phyloP scores from a whole-genome alignment of 2,329 filamentous ascomycete species.

The Phaeosphaeria sp. region DNA sequence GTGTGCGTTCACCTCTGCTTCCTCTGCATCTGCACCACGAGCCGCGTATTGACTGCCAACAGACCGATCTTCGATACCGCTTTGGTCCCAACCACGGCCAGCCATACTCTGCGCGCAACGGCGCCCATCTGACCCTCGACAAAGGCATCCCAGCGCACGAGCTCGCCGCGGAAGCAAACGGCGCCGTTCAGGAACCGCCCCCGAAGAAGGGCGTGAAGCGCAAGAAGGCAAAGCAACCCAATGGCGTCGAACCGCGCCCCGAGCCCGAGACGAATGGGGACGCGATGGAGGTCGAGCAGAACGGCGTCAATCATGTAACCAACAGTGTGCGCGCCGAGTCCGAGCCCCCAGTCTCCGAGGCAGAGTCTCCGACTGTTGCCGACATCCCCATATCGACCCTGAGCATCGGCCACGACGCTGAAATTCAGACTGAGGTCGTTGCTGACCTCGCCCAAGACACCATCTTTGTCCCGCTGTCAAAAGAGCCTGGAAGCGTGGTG shows the following conservation, averaged over 20 bases:
- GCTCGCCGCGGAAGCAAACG: slow-evolving; percentile 42
- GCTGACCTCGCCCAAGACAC: slow-evolving; percentile 39
- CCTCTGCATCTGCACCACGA: background rate
- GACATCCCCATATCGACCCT: slow-evolving; percentile 49
- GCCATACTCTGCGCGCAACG: slow-evolving; percentile 47
- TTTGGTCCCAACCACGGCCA: slow-evolving; percentile 50
- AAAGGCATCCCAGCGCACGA: slow-evolving; percentile 44
- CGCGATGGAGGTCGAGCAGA: slow-evolving; percentile 55
- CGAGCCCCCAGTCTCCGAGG: slow-evolving; percentile 44
- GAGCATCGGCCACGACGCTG: slow-evolving; percentile 46
- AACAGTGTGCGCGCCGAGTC: slow-evolving; percentile 44
- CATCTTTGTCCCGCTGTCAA: slow-evolving; percentile 34
- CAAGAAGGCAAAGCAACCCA: slow-evolving; percentile 42
- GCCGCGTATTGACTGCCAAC: slow-evolving; percentile 23
- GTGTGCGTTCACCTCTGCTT: slow-evolving; percentile 35
- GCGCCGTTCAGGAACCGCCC: slow-evolving; percentile 37
- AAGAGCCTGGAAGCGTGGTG: slow-evolving; percentile 30
- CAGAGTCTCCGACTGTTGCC: slow-evolving; percentile 46
- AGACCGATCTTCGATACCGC: slow-evolving; percentile 43
- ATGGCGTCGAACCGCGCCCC: slow-evolving; percentile 40
- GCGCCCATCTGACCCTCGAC: slow-evolving; percentile 44
- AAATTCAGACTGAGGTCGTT: slow-evolving; percentile 47
- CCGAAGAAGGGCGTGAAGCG: slow-evolving; percentile 43
- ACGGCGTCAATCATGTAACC: slow-evolving; percentile 34
- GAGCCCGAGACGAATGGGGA: slow-evolving; percentile 52